These are phyloP conservation scores for Yamadazyma insecticola DNA, from an alignment of 805 yeast genomes.

Conservation along the genomic window DNA sequence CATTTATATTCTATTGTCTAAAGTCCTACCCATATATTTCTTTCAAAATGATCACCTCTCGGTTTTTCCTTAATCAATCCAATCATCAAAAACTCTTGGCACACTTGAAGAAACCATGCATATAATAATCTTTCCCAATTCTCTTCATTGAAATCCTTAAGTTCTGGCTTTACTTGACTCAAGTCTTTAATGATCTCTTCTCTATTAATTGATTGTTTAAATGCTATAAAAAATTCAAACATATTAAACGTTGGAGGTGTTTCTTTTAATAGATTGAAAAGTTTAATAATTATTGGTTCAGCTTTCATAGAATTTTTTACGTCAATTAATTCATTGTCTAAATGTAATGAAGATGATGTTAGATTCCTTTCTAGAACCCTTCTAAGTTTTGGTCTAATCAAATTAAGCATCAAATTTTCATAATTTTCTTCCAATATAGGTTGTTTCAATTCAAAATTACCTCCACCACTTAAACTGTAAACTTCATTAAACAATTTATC, in stretches of 20 bases:
- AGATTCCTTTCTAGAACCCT: conserved; percentile 25
- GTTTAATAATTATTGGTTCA: conserved; percentile 47
- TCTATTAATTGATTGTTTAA: conserved; percentile 44
- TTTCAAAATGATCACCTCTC: conserved; percentile 64
- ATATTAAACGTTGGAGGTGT: conserved; percentile 67
- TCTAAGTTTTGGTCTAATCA: conserved; percentile 34
- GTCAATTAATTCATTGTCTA: conserved; percentile 3
- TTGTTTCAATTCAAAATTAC: conserved; percentile 14
- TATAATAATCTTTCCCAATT: conserved; percentile 62
- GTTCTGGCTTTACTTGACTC: conserved; percentile 2
- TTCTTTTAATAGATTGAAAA: conserved; percentile 72
- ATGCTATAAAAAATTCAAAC: conserved; percentile 62
- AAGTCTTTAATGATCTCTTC: conserved; percentile 17
- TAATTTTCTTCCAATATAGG: conserved; percentile 30
- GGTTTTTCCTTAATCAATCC: conserved; percentile 66
- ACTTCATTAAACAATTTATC: conserved; percentile 38
- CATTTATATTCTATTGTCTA: not conserved
- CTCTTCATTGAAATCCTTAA: conserved; percentile 20
- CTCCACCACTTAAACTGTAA: conserved; percentile 35
- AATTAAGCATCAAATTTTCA: conserved; percentile 33
- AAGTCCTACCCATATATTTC: conserved; percentile 67
- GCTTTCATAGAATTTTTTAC: not conserved
- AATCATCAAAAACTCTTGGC: conserved; percentile 63
- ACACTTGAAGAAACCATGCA: conserved; percentile 71
- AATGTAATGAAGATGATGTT: conserved; percentile 11